Evolutionary conservation across 2,329 filamentous ascomycete species (phyloP).

Genomic region (Byssothecium circinans): DNA sequence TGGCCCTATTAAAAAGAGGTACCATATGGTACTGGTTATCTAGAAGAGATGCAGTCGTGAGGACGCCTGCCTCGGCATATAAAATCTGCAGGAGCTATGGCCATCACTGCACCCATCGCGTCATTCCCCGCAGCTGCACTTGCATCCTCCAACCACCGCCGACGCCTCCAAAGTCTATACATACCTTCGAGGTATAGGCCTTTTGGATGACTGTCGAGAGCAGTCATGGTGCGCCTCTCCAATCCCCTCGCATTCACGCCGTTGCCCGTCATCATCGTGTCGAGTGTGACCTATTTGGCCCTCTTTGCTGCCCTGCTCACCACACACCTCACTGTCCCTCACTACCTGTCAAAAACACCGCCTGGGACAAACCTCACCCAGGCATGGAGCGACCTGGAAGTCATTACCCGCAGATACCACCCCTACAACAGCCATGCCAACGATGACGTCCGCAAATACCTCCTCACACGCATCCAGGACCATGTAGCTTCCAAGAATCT

Average conservation of each 20-base stretch:
- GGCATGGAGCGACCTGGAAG: conserved; percentile 82
- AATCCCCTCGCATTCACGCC: conserved; percentile 73
- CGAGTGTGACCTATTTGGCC: conserved; percentile 73
- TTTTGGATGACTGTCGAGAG: no score
- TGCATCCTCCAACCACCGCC: conserved; percentile 2
- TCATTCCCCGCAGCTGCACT: conserved; percentile 5
- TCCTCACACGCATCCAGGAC: conserved; percentile 69
- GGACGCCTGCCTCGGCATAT: not conserved
- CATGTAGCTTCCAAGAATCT: conserved; percentile 66
- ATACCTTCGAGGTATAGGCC: no score
- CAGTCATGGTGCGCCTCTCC: conserved; percentile 36
- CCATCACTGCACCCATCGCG: conserved; percentile 1
- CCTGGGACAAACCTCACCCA: conserved; percentile 77
- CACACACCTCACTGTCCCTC: conserved; percentile 75
- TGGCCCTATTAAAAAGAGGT: no score
- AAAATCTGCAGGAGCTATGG: conserved; percentile 20
- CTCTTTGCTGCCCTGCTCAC: conserved; percentile 72
- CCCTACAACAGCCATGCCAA: conserved; percentile 87
- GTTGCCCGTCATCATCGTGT: conserved; percentile 78
- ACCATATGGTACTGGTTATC: no score
- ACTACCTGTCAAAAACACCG: conserved; percentile 59
- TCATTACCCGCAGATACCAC: conserved; percentile 74
- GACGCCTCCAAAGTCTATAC: not conserved
- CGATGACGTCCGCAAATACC: conserved; percentile 75
- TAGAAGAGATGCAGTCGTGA: no score